phyloP scores from a whole-genome alignment of 164 flowering plant species.

The Sextonia rubra region DNA sequence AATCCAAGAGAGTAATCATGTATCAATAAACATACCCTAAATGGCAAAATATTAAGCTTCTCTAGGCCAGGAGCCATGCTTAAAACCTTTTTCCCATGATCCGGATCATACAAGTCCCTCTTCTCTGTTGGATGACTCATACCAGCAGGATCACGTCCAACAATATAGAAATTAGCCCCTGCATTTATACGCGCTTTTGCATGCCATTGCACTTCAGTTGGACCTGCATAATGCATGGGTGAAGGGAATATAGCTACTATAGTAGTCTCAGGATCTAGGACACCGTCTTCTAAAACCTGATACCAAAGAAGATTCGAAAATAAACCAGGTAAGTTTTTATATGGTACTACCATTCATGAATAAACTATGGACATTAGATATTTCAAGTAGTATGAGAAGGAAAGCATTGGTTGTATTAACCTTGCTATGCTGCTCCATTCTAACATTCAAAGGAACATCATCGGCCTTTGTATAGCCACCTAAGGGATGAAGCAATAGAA shows the following conservation, averaged over 20 bases:
- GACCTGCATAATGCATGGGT: slow-evolving; percentile 99
- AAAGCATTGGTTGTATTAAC: slow-evolving; percentile 27
- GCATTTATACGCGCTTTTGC: slow-evolving; percentile 97
- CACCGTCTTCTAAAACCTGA: slow-evolving; percentile 91
- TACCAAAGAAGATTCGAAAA: not conserved
- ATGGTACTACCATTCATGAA: not conserved
- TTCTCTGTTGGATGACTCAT: slow-evolving; percentile 95
- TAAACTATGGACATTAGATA: not conserved
- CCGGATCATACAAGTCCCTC: slow-evolving; percentile 92
- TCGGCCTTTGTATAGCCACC: slow-evolving; percentile 93
- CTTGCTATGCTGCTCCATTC: slow-evolving; percentile 98
- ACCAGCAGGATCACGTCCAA: slow-evolving; percentile 99
- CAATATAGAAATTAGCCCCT: slow-evolving; percentile 94
- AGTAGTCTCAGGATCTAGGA: slow-evolving; percentile 92
- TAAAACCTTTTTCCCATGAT: slow-evolving; percentile 91
- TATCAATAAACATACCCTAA: slow-evolving; percentile 44
- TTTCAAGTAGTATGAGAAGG: not conserved
- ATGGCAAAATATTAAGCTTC: slow-evolving; percentile 86
- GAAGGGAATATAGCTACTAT: slow-evolving; percentile 92
- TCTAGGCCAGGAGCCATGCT: slow-evolving; percentile 98
- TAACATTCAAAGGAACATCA: slow-evolving; percentile 93
- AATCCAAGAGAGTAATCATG: not conserved
- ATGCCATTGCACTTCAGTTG: slow-evolving; percentile 99
- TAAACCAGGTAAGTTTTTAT: not conserved
- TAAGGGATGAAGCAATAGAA: slow-evolving; percentile 87